Percentiles rank a stretch among this genome's conserved stretches.
These are phyloP conservation scores for Eimeria acervulina DNA, from an alignment of 169 alveolate species.

Conservation along the genomic window DNA sequence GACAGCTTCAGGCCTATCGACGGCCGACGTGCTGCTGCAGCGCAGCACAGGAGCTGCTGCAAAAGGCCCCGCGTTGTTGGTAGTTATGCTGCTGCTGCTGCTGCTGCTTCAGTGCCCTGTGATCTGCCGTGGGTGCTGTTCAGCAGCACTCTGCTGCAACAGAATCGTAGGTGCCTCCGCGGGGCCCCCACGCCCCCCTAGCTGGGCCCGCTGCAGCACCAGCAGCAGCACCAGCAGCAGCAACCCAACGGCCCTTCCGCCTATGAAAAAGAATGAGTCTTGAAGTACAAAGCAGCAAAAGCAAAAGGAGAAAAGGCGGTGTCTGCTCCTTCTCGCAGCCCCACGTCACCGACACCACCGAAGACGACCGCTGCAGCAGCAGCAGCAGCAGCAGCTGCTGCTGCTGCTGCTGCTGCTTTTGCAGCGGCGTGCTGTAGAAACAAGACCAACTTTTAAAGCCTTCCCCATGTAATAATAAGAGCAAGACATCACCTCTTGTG, in stretches of 20 bases:
- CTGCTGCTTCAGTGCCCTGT: background rate
- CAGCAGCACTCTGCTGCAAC: background rate
- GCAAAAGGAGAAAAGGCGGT: background rate
- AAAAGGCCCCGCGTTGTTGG: background rate
- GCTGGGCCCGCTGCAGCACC: background rate
- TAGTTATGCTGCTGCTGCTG: background rate
- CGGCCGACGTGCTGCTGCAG: too few relatives aligned
- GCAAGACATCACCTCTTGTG: background rate
- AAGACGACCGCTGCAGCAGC: too few relatives aligned
- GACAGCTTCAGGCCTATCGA: too few relatives aligned
- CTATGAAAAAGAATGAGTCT: background rate
- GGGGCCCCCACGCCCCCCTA: slow-evolving; percentile 16
- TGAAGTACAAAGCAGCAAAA: background rate
- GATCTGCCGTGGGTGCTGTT: background rate
- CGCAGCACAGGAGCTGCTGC: background rate
- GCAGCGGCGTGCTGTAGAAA: background rate
- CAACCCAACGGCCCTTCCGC: background rate
- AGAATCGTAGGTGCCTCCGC: background rate
- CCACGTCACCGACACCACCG: slow-evolving; percentile 14
- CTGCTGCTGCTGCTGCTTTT: slow-evolving; percentile 35
- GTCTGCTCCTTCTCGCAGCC: background rate
- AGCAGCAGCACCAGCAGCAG: slow-evolving; percentile 16
- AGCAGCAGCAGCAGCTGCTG: background rate
- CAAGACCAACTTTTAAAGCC: background rate
- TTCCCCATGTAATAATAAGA: background rate